phyloP scores from a whole-genome alignment of 768 basidiomycete genomes.

The Sporobolomyces phaffii region DNA sequence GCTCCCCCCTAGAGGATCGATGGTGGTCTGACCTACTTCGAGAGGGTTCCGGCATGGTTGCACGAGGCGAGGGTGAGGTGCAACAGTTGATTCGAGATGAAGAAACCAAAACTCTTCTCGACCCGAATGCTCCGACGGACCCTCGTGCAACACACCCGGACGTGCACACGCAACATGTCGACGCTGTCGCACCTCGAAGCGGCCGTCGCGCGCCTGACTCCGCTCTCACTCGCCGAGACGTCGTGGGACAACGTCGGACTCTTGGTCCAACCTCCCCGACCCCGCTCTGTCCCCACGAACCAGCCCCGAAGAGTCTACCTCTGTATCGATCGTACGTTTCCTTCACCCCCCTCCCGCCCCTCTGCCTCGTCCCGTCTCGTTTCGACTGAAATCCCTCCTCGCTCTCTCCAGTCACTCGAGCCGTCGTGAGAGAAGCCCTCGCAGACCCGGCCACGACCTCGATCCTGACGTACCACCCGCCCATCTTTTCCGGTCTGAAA shows the following conservation, averaged over 20 bases:
- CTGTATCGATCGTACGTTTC: conserved; percentile 30
- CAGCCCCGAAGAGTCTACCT: not conserved
- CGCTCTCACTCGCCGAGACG: conserved; percentile 31
- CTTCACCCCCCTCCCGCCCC: not conserved
- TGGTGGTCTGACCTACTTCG: not conserved
- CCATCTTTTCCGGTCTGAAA: conserved; percentile 69
- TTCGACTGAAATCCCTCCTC: too few relatives aligned
- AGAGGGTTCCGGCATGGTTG: not conserved
- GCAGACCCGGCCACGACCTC: conserved; percentile 11
- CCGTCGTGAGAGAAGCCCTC: conserved; percentile 22
- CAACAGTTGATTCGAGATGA: not conserved
- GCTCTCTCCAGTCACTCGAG: conserved; percentile 17
- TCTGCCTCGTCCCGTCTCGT: not conserved
- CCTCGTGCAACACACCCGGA: not conserved
- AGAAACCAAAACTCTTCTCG: not conserved
- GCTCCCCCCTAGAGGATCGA: not conserved
- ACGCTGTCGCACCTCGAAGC: conserved; percentile 11
- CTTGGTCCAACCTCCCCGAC: conserved; percentile 27
- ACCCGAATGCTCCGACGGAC: not conserved
- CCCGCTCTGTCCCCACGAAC: not conserved
- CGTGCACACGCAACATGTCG: not conserved
- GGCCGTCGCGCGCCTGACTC: conserved; percentile 14
- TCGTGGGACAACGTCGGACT: conserved; percentile 38
- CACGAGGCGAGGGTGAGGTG: not conserved
- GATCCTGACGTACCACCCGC: conserved; percentile 77